A percentile compares a stretch with the other conserved stretches of the same genome.
Conservation (phyloP, 2,329 filamentous ascomycete genomes). For the Cladophialophora carrionii region DNA sequence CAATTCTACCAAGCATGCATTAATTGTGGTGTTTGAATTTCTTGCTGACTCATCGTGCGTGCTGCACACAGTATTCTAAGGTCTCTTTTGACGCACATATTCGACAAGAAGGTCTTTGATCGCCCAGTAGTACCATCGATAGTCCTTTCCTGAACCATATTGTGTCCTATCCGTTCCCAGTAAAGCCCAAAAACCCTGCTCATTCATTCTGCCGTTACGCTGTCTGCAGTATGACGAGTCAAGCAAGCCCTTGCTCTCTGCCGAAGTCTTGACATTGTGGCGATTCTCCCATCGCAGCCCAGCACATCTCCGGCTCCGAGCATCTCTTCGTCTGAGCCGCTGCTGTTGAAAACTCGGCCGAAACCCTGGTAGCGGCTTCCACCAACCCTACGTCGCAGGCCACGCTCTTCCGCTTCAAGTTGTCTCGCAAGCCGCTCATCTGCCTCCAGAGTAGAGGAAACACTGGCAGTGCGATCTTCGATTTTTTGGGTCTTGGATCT, state of each 20-base stretch:
- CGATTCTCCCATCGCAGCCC: too few species aligned
- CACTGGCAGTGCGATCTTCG: background rate
- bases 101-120: background rate
- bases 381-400: background rate
- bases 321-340: background rate
- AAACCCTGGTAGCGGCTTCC: background rate
- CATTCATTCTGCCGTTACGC: too few species aligned
- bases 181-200: background rate
- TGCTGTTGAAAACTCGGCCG: background rate
- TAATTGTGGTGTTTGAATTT: background rate
- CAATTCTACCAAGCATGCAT: background rate
- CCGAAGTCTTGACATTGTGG: too few species aligned
- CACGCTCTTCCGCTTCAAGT: background rate
- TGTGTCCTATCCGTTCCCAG: background rate
- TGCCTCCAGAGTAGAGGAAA: background rate
- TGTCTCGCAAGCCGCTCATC: background rate
- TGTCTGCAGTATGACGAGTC: too few species aligned
- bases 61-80: background rate
- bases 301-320: background rate
- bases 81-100: background rate
- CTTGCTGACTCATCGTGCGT: background rate
- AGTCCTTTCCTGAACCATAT: background rate
- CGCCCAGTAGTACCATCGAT: background rate
- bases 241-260: background rate
- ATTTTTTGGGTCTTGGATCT: too few species aligned